Conservation (phyloP, 1,284 basidiomycete genomes). For the Pascua sp. region DNA sequence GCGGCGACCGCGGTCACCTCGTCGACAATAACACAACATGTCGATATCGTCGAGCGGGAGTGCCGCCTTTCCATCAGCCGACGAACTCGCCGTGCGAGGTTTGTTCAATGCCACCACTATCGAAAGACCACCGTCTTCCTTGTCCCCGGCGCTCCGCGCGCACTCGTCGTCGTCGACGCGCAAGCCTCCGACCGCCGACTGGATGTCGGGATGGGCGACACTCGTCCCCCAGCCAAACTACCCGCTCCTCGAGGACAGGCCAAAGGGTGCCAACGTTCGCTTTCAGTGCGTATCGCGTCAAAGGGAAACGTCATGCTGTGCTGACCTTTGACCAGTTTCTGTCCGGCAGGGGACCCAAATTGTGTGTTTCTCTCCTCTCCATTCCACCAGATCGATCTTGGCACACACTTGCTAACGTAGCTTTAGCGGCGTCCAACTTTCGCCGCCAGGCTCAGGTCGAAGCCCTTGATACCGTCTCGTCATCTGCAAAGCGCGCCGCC, state of each 20-base stretch:
- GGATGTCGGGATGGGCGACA: conserved; percentile 11
- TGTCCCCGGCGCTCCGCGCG: background rate
- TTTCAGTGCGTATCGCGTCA: conserved; percentile 9
- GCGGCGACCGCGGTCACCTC: too few species aligned
- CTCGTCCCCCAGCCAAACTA: conserved; percentile 13
- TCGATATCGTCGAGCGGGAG: too few species aligned
- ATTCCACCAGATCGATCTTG: background rate
- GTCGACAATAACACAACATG: too few species aligned
- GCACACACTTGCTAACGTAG: background rate
- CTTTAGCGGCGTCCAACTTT: conserved; percentile 13
- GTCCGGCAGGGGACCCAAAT: conserved; percentile 7
- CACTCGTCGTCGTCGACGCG: background rate
- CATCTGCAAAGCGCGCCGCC: background rate
- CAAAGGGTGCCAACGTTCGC: conserved; percentile 1
- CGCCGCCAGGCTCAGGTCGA: conserved; percentile 27
- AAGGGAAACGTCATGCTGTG: background rate
- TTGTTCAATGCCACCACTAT: too few species aligned
- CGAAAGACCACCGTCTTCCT: too few species aligned
- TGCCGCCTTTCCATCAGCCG: too few species aligned
- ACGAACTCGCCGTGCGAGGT: too few species aligned
- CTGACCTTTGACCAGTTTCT: conserved; percentile 11
- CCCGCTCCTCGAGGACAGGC: conserved; percentile 11
- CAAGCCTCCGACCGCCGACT: background rate
- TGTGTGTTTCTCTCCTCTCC: conserved; percentile 2
- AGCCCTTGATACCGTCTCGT: conserved; percentile 21